Evolutionary conservation across 1,284 basidiomycete species (phyloP).

Genomic region (Ceratobasidium sp.): DNA sequence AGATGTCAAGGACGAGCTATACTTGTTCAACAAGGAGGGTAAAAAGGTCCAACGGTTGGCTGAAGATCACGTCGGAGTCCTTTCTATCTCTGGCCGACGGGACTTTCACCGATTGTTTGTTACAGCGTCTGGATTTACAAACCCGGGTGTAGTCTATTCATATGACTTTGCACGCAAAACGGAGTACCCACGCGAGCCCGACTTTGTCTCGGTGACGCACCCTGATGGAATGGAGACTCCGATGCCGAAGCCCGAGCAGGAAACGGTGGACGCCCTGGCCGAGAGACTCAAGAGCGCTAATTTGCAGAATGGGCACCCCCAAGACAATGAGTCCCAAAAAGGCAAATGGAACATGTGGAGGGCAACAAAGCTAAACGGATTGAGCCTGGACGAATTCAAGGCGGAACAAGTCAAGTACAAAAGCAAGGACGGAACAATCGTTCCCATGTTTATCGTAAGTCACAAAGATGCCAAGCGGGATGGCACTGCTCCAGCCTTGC

Average conservation of each 20-base stretch:
- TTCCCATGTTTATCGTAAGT: slow-evolving; percentile 88
- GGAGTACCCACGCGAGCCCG: slow-evolving; percentile 45
- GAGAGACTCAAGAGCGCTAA: background rate
- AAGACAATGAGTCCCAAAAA: slow-evolving; percentile 46
- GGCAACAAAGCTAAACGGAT: slow-evolving; percentile 66
- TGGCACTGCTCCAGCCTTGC: slow-evolving; percentile 77
- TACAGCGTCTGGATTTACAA: slow-evolving; percentile 72
- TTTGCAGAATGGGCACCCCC: slow-evolving; percentile 1
- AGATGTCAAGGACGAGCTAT: slow-evolving; percentile 84
- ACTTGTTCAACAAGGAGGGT: slow-evolving; percentile 69
- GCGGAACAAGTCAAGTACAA: slow-evolving; percentile 72
- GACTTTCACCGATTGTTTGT: slow-evolving; percentile 73
- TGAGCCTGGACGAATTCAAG: slow-evolving; percentile 74
- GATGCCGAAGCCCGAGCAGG: background rate
- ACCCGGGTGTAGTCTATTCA: slow-evolving; percentile 69
- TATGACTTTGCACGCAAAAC: slow-evolving; percentile 61
- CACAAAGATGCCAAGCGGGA: slow-evolving; percentile 75
- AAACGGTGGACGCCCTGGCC: background rate
- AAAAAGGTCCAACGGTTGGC: slow-evolving; percentile 64
- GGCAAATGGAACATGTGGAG: slow-evolving; percentile 67
- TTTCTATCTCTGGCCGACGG: slow-evolving; percentile 60
- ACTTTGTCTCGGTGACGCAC: slow-evolving; percentile 17
- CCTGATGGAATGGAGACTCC: slow-evolving; percentile 32
- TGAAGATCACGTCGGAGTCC: slow-evolving; percentile 73
- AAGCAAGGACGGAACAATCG: slow-evolving; percentile 79